phyloP scores from a whole-genome alignment of 2,329 filamentous ascomycete species.

The Massarina eburnea region DNA sequence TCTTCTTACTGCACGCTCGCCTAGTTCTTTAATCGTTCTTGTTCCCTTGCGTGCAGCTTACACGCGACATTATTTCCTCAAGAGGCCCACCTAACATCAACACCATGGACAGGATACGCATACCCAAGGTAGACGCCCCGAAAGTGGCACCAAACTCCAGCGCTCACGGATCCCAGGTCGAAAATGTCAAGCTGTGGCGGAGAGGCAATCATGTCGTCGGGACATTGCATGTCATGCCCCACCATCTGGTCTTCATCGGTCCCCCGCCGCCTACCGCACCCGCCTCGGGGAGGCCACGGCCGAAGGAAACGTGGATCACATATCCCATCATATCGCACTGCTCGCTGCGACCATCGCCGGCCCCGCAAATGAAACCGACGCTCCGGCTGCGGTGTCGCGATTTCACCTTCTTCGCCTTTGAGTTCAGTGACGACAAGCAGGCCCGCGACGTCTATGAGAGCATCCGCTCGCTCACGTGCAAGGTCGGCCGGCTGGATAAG shows the following conservation, averaged over 20 bases:
- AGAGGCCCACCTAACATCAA: background rate
- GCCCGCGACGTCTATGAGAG: constrained; percentile 87
- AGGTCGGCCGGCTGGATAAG: constrained; percentile 79
- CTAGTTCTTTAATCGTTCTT: background rate
- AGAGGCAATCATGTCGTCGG: constrained; percentile 60
- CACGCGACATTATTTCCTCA: background rate
- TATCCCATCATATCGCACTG: constrained; percentile 89
- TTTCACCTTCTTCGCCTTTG: constrained; percentile 91
- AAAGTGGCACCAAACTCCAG: background rate
- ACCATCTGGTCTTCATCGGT: constrained; percentile 66
- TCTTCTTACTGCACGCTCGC: background rate
- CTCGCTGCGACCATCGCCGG: constrained; percentile 70
- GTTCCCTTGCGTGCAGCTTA: background rate
- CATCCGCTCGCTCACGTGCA: constrained; percentile 79
- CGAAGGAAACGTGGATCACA: constrained; percentile 85
- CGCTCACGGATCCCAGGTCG: constrained; percentile 49
- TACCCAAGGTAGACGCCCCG: constrained; percentile 44
- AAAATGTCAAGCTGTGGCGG: constrained; percentile 62
- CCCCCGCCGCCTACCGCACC: constrained; percentile 38
- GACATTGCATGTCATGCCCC: constrained; percentile 63
- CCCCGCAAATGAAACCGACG: constrained; percentile 71
- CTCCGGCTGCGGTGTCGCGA: constrained; percentile 89
- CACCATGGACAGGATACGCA: constrained; percentile 50
- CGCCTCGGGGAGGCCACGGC: constrained; percentile 46
- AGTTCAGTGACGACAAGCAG: constrained; percentile 72